A percentile compares a stretch with the other conserved stretches of the same genome.
Evolutionary conservation across 441 rosid species (phyloP).

Genomic region (Populus tomentosa): DNA sequence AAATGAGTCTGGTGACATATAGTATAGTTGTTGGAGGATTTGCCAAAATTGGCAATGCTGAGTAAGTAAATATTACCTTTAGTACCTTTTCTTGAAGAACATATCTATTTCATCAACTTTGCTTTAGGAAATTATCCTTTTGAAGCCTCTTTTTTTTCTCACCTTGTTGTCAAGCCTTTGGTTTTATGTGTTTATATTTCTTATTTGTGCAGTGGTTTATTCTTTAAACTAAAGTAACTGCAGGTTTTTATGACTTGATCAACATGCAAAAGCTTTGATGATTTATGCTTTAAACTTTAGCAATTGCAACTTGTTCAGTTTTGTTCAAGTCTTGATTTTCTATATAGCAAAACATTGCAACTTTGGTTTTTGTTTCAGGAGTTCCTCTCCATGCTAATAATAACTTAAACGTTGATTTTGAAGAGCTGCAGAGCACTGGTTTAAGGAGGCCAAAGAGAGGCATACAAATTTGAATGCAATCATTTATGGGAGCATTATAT

Average conservation of each 20-base stretch:
- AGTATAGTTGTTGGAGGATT: slow-evolving; percentile 80
- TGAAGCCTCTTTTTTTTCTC: not conserved
- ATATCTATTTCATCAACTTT: not conserved
- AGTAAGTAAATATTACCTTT: slow-evolving; percentile 46
- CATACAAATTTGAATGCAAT: slow-evolving; percentile 60
- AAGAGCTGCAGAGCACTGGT: slow-evolving; percentile 98
- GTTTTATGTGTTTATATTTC: not conserved
- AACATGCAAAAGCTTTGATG: not conserved
- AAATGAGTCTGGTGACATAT: slow-evolving; percentile 86
- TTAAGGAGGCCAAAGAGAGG: slow-evolving; percentile 66
- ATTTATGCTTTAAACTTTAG: not conserved
- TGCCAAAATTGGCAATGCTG: slow-evolving; percentile 69
- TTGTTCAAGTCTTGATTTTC: not conserved
- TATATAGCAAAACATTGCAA: not conserved
- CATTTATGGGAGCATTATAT: slow-evolving; percentile 84
- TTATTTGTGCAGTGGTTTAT: not conserved
- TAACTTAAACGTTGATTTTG: slow-evolving; percentile 26
- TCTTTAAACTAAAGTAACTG: not conserved
- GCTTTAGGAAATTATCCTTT: not conserved
- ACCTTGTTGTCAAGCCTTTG: not conserved
- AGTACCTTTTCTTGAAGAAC: not conserved
- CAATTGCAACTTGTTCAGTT: not conserved
- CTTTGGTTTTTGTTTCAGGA: not conserved
- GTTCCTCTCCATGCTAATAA: slow-evolving; percentile 32
- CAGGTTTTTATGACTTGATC: not conserved